Percentiles rank a stretch among this genome's conserved stretches.
Evolutionary conservation across 257 asterid species (phyloP).

Genomic region (Verbena officinalis): DNA sequence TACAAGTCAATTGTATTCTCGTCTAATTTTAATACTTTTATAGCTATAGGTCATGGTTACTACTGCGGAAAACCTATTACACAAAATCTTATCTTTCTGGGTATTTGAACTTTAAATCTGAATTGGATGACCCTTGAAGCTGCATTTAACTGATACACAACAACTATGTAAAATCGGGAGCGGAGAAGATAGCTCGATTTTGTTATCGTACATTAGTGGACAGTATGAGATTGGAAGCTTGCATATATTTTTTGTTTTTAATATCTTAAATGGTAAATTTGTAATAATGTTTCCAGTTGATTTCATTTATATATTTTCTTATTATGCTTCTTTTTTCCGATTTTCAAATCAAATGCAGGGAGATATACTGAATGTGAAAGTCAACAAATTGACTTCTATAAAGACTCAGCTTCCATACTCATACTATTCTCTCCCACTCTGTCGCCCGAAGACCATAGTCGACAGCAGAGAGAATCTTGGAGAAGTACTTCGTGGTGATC

Average conservation of each 20-base stretch:
- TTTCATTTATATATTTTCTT: conserved; percentile 2
- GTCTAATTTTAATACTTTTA: too few relatives aligned
- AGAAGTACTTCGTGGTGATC: conserved; percentile 84
- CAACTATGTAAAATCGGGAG: too few relatives aligned
- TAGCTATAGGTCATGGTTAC: too few relatives aligned
- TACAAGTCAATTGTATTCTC: conserved; percentile 6
- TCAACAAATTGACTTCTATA: conserved; percentile 72
- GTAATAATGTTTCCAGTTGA: conserved; percentile 14
- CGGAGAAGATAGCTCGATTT: too few relatives aligned
- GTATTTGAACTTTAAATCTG: too few relatives aligned
- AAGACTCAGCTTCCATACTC: conserved; percentile 83
- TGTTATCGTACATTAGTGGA: too few relatives aligned
- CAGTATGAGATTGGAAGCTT: too few relatives aligned
- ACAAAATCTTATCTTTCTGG: too few relatives aligned
- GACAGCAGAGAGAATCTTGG: conserved; percentile 84
- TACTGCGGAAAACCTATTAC: too few relatives aligned
- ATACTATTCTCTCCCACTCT: conserved; percentile 65
- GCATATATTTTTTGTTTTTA: too few relatives aligned
- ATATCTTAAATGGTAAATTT: neutral
- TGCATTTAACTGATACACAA: too few relatives aligned
- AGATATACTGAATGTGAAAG: conserved; percentile 64
- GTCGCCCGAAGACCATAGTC: conserved; percentile 56
- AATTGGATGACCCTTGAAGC: too few relatives aligned
- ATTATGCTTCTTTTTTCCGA: neutral
- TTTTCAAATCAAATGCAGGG: conserved; percentile 46